These are phyloP conservation scores for Paxillus involutus DNA, from an alignment of 768 basidiomycete genomes.

Conservation along the genomic window DNA sequence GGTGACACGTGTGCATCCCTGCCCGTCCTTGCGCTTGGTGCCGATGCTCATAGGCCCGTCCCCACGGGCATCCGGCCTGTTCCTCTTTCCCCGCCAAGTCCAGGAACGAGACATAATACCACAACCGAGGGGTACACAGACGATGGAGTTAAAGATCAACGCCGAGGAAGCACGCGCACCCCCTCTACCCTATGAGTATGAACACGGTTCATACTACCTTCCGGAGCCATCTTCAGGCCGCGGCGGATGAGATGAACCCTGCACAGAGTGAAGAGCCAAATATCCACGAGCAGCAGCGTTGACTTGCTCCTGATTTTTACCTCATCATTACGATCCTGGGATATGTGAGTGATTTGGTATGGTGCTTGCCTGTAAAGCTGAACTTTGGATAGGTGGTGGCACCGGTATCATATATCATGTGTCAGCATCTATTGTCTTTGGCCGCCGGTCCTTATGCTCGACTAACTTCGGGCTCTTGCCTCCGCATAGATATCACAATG, in stretches of 20 bases:
- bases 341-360: constrained; percentile 46
- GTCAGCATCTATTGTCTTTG: constrained; percentile 36
- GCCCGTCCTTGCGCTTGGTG: neutral
- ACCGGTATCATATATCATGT: too few relatives aligned
- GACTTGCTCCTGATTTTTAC: constrained; percentile 61
- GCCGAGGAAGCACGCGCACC: too few relatives aligned
- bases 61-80: constrained; percentile 66
- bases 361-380: neutral
- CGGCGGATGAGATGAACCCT: constrained; percentile 23
- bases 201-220: constrained; percentile 21
- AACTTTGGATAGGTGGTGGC: constrained; percentile 54
- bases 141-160: constrained; percentile 17
- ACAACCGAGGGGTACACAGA: constrained; percentile 19
- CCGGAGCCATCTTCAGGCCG: too few relatives aligned
- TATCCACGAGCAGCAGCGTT: constrained; percentile 52
- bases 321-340: constrained; percentile 54
- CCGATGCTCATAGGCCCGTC: constrained; percentile 74
- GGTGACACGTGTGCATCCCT: too few relatives aligned
- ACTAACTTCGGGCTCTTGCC: constrained; percentile 1
- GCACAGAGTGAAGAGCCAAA: constrained; percentile 36
- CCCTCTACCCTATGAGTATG: constrained; percentile 19
- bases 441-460: too few relatives aligned
- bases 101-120: too few relatives aligned
- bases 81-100: too few relatives aligned
- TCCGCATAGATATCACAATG: constrained; percentile 70